Evolutionary conservation across 257 asterid genomes (phyloP), one percentile per base, ranked within the genome.

Genomic region (Schizonepeta tenuifolia): DNA sequence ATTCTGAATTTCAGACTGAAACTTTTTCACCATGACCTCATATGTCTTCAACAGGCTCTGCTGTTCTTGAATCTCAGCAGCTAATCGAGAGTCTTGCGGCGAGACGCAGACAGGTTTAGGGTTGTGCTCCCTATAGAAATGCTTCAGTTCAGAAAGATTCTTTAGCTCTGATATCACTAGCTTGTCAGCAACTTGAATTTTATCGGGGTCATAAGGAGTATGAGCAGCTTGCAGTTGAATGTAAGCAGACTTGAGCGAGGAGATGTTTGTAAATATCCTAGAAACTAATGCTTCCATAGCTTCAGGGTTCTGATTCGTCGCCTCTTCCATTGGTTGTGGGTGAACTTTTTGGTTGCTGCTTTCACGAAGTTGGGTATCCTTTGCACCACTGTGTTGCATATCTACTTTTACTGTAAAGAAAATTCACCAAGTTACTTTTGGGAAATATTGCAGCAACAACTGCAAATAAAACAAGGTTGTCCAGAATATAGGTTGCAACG

Each of bases 301-400:
- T 81, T 95, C 97, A 12, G 97, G 98, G 70, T 80, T 88, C 76
- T 92, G 98, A 79, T 85, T 90, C 35, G 79, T 72, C 58, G 96
- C 86, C 75, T 95, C 97, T 78, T 88, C 99, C 99, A 95, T 95
- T 47, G 99, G 99, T 74, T 95, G 98, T 68, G 99, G 99, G 74
- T 95, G 97, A 81, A 95, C 97, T 89, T 92, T 95, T 70, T 92
- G 98, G 90, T 84, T 87, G 86, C 91, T 86, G 88, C 83, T 90
- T 74, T 94, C 99, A 76, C 97, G 99, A 78, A 86, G 92, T 84
- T 90, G 98, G 80, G 84, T 92, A 75, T 95, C 98, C 82, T 81
- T 94, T 47, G 79, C 93, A 80, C 95, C 90, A 85, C 82, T 85
- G 82, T 91, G 84, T 94, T 92, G 99, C 99, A 95, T 95, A 87